Evolutionary conservation across 2,329 filamentous ascomycete genomes (phyloP).

Genomic region (Sporothrix globosa): DNA sequence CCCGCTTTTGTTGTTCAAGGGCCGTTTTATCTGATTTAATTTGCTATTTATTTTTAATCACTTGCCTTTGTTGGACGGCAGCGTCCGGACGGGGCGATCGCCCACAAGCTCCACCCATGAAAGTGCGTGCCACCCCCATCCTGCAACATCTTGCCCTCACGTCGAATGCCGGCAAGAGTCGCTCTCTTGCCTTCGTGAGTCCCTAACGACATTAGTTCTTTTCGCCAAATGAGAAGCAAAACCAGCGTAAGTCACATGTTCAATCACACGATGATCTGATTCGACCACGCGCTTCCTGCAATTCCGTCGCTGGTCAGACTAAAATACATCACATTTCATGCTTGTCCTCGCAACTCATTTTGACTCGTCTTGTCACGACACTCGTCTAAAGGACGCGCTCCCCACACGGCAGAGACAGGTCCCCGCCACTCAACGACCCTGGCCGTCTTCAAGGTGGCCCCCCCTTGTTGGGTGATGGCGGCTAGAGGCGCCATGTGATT

Average conservation of each 20-base stretch:
- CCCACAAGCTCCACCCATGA: not conserved
- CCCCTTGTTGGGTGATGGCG: conserved; percentile 32
- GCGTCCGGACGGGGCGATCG: conserved; percentile 28
- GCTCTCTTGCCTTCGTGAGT: not conserved
- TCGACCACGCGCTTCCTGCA: conserved; percentile 10
- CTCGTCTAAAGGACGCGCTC: conserved; percentile 9
- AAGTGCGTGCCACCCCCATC: not conserved
- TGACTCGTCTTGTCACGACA: not conserved
- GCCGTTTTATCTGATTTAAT: conserved; percentile 19
- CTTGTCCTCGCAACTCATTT: not conserved
- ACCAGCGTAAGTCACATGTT: conserved; percentile 26
- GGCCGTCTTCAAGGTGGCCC: conserved; percentile 15
- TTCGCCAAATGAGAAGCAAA: conserved; percentile 13
- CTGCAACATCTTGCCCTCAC: not conserved
- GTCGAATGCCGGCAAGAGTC: conserved; percentile 18
- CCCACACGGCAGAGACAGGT: conserved; percentile 19
- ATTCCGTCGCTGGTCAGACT: not conserved
- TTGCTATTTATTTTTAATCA: not conserved
- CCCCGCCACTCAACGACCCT: conserved; percentile 24
- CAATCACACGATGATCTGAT: conserved; percentile 27
- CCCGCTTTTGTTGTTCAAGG: not conserved
- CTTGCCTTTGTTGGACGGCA: conserved; percentile 27
- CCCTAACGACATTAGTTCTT: not conserved
- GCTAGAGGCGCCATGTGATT: conserved; percentile 37
- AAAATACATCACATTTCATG: conserved; percentile 9